Conservation (phyloP, 805 yeast genomes). For the Isabelozyma pseudorhagii region DNA sequence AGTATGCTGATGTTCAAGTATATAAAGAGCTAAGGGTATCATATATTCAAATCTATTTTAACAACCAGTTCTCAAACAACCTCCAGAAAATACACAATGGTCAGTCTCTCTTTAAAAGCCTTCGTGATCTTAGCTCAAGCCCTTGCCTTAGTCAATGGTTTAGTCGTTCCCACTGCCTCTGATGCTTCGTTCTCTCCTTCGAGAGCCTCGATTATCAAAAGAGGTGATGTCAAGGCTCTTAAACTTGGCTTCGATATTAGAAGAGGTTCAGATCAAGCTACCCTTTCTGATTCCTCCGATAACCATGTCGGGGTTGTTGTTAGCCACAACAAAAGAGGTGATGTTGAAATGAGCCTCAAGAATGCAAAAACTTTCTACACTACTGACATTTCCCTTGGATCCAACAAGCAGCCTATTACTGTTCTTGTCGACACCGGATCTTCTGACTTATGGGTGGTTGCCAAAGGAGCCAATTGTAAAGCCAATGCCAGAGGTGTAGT, state of each 20-base stretch:
- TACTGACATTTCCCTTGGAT: constrained; percentile 15
- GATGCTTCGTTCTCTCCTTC: too few relatives aligned
- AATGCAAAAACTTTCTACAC: neutral
- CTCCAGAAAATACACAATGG: neutral
- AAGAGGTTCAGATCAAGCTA: neutral
- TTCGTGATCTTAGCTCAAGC: neutral
- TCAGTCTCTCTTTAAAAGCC: neutral
- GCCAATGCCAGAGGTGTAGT: constrained; percentile 3
- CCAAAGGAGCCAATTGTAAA: constrained; percentile 7
- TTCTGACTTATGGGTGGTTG: constrained; percentile 26
- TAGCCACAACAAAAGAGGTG: neutral
- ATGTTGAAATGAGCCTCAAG: neutral
- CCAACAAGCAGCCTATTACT: constrained; percentile 15
- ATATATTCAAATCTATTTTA: too few relatives aligned
- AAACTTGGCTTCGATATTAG: neutral
- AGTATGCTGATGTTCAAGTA: too few relatives aligned
- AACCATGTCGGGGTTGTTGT: neutral
- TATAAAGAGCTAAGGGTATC: neutral
- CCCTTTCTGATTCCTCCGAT: neutral
- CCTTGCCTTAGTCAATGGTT: neutral
- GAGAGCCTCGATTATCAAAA: neutral
- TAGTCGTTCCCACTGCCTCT: neutral
- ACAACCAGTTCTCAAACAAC: neutral
- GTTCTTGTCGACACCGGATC: constrained; percentile 28
- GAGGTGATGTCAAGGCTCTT: neutral